Conservation (phyloP, 2,329 filamentous ascomycete species). For the Coniochaeta ligniaria region DNA sequence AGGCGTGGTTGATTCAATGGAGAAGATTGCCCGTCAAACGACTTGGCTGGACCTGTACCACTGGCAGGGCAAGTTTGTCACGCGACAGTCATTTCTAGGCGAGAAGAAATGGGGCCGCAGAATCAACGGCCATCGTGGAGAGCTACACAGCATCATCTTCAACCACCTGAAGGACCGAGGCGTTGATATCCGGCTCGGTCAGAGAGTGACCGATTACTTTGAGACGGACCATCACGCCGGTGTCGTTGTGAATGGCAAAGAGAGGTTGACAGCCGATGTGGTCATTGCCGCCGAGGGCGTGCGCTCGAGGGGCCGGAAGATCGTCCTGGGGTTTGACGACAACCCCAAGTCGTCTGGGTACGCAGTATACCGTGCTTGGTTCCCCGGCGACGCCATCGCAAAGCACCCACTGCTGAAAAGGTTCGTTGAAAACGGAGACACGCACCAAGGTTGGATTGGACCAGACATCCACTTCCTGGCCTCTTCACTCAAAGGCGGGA, state of each 20-base stretch:
- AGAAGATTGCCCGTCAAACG: conserved; percentile 39
- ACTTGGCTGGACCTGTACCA: conserved; percentile 31
- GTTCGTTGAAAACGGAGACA: conserved; percentile 38
- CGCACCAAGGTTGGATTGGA: conserved; percentile 43
- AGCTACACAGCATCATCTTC: conserved; percentile 44
- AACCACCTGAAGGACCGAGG: conserved; percentile 40
- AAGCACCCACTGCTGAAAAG: conserved; percentile 36
- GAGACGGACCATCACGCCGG: conserved; percentile 32
- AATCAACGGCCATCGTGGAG: conserved; percentile 47
- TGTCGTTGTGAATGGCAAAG: conserved; percentile 33
- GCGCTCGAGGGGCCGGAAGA: conserved; percentile 35
- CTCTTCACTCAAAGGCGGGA: conserved; percentile 42
- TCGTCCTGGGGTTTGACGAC: conserved; percentile 35
- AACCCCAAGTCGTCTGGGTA: conserved; percentile 33
- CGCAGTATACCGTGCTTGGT: conserved; percentile 38
- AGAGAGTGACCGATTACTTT: conserved; percentile 38
- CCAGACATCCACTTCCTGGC: conserved; percentile 44
- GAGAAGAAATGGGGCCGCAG: conserved; percentile 32
- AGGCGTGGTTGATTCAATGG: conserved; percentile 39
- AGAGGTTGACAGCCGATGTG: conserved; percentile 27
- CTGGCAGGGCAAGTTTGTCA: conserved; percentile 42
- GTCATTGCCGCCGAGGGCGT: conserved; percentile 41
- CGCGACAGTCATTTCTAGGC: conserved; percentile 30
- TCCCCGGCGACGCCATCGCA: conserved; percentile 32
- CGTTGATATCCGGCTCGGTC: conserved; percentile 38